Evolutionary conservation across 2,329 filamentous ascomycete species (phyloP), one percentile per base, ranked within the genome.

Genomic region (Fusarium agapanthi): DNA sequence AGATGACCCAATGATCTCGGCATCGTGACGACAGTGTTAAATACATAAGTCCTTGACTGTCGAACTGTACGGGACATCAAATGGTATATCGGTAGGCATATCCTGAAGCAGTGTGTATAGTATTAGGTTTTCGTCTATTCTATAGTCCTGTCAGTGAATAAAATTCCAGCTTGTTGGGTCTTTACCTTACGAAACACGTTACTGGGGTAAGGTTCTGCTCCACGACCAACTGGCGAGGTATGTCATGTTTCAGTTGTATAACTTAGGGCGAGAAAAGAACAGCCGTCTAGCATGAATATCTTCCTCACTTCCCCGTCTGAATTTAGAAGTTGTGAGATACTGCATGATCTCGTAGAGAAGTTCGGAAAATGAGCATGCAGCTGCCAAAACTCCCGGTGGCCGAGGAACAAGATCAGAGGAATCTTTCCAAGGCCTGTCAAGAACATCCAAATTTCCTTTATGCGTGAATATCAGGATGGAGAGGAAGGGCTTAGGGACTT

Each of bases 341-440:
- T 44, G 40, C 59, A 61, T 61, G 13, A 38, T 35, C 34, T 61
- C 51, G 5, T 61, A 61, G 11, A 57, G 34, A 35, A 61, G 50
- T 26, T 61, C 50, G 4, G 59, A 32, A 15, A 45, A 22, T 11
- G 40, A 35, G 22, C 59, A 61, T n/a, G 50, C 32, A 11, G 22
- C 40, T n/a, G 59, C 40, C 16, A 61, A 24, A 0, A 37, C n/a
- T 6, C 59, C 59, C 1, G 59, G 59, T n/a, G 43, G 50, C 11
- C 53, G 51, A 22, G 59, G 59, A 20, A 61, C 40, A 38, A 61
- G 59, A 26, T 24, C 22, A 32, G 59, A 61, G 0, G 50, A 45
- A 12, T 22, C n/a, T 11, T 38, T 43, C 50, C 59, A 61, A 6
- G 59, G 59, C 3, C 59, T 41, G 7, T 45, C 50, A 12, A 61